Evolutionary conservation across 2,329 filamentous ascomycete genomes (phyloP), one percentile per base, ranked within the genome.

Genomic region (Sporothrix brunneoviolacea): DNA sequence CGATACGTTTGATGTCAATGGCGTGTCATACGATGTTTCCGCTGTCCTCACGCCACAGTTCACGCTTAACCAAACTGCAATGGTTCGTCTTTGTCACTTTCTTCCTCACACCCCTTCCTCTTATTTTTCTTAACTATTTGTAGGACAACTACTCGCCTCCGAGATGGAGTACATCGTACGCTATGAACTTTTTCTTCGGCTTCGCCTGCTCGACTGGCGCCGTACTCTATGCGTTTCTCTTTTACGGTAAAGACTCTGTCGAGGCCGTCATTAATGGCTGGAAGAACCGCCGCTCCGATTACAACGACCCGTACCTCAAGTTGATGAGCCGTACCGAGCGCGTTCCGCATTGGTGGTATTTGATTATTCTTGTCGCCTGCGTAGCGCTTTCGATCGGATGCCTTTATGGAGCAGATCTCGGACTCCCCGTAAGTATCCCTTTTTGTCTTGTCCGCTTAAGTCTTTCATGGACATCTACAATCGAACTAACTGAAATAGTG

Each of bases 261-360:
- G 64, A 70, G 54, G 69, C 66, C 1, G 60, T 73, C 21, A 72
- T 72, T 4, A 71, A 74, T 1, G 67, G 69, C 1, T 59, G 75
- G 41, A 44, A 53, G 40, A 36, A 48, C 8, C 52, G 49, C 5
- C 46, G 46, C 9, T 22, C 43, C 13, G 50, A 55, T 41, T 51
- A 56, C 32, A 42, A 55, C 21, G 70, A 73, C 47, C 70, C 70
- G 3, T 55, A 57, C 47, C 53, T 56, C 45, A 51, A 54, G 40
- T 46, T 57, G 12, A 57, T 57, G 56, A 44, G 48, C 27, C 53
- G 46, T 13, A 54, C 52, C n/a, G 19, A 52, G 47, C 50, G 53
- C 13, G 55, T 56, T 27, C 55, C 55, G 7, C 52, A 56, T 36
- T 55, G 52, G 52, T 56, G 52, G 52, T 56, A 54, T 24, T 54